Evolutionary conservation across 106 monocot species (phyloP).

Genomic region (Iris macrosiphon): DNA sequence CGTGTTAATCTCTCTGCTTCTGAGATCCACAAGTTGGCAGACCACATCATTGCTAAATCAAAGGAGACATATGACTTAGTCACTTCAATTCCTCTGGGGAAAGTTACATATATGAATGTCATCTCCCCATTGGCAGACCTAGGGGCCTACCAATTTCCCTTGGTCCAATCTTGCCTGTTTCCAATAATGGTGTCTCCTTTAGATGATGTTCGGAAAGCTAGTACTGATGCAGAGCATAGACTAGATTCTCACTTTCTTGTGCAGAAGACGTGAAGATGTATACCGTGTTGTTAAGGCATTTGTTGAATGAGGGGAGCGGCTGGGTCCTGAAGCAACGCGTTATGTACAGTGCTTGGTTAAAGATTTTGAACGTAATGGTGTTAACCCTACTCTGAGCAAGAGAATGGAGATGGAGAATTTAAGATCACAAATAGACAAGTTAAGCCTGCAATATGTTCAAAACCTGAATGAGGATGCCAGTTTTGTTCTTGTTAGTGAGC

Average conservation of each 20-base stretch:
- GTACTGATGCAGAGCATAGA: slow-evolving; percentile 67
- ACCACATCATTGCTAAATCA: slow-evolving; percentile 67
- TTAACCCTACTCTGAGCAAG: slow-evolving; percentile 54
- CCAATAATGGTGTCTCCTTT: slow-evolving; percentile 67
- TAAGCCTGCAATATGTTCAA: slow-evolving; percentile 61
- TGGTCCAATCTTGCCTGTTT: slow-evolving; percentile 81
- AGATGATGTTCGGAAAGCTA: slow-evolving; percentile 70
- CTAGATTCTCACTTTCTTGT: slow-evolving; percentile 66
- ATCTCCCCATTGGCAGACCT: slow-evolving; percentile 66
- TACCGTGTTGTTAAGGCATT: slow-evolving; percentile 81
- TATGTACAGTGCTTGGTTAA: slow-evolving; percentile 71
- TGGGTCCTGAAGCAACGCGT: slow-evolving; percentile 64
- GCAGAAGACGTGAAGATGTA: slow-evolving; percentile 97
- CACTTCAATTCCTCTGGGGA: slow-evolving; percentile 51
- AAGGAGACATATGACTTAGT: slow-evolving; percentile 63
- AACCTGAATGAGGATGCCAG: slow-evolving; percentile 55
- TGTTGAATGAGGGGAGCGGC: slow-evolving; percentile 52
- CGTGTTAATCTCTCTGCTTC: slow-evolving; percentile 56
- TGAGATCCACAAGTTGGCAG: slow-evolving; percentile 63
- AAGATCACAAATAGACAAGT: slow-evolving; percentile 60
- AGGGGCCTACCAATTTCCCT: slow-evolving; percentile 78
- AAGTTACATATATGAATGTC: slow-evolving; percentile 71
- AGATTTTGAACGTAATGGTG: slow-evolving; percentile 92
- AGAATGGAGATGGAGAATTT: slow-evolving; percentile 73
- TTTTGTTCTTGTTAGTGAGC: slow-evolving; percentile 56